Evolutionary conservation across 2,329 filamentous ascomycete species (phyloP), one percentile per base, ranked within the genome.

Genomic region (Byssothecium circinans): DNA sequence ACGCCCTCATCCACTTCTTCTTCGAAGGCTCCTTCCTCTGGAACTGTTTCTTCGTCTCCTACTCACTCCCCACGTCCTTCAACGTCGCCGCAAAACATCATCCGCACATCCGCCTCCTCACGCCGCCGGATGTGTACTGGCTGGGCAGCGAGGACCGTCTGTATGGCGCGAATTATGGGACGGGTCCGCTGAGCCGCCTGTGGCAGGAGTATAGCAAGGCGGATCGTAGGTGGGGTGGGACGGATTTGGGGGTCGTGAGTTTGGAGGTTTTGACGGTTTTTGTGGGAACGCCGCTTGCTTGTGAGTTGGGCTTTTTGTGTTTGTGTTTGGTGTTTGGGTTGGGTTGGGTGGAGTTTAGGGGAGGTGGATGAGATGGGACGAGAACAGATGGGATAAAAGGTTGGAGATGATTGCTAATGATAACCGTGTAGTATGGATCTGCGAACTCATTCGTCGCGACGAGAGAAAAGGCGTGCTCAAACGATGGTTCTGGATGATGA

Each of bases 21-120:
- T 87, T 97, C 68, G 92, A 97, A 75, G 91, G 90, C 44, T 87
- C 84, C 63, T 97, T 90, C 73, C 83, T 96, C 19, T 96, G 91
- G 79, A 89, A 95, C 75, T 95, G 89, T 77, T 95, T 97, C 80
- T 92, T 91, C 79, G 80, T 80, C 57, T 84, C 77, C 61, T 72
- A 73, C 39, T 62, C 70, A 17, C 67, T 81, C 32, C 71, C 76
- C 7, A 69, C 70, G 32, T 58, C 57, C 32, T 69, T 70, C 47
- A 59, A 61, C 2, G 61, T 58, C n/a, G 52, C 60, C 27, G 33
- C 53, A 7, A 48, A 61, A 32, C 54, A 65, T 39, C 64, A 67
- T 18, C 60, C 58, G 27, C 58, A 57, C 6, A 61, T 75, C 57
- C 52, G 67, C 52, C 42, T 76, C 41, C 62, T 75, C 46, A 74